A percentile compares a stretch with the other conserved stretches of the same genome.
Evolutionary conservation across 768 basidiomycete genomes (phyloP).

Genomic region (Suillus spraguei): DNA sequence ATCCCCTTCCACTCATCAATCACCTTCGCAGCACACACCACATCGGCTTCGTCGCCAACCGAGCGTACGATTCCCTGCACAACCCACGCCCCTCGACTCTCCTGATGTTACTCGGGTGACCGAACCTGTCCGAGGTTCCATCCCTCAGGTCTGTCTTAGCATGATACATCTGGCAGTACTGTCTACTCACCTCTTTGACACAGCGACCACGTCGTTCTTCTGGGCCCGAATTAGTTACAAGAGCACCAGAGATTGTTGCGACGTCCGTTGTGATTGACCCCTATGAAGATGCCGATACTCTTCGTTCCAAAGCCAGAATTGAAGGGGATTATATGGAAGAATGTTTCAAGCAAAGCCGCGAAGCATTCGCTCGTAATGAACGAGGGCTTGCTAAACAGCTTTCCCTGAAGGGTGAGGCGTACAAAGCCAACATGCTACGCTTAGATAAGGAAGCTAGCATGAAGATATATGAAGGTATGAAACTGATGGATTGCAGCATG

Average conservation of each 20-base stretch:
- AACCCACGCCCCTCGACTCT: background rate
- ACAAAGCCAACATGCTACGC: constrained; percentile 71
- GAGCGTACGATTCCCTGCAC: background rate
- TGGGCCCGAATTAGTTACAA: background rate
- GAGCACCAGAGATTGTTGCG: background rate
- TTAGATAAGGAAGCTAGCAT: constrained; percentile 75
- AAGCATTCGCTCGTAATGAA: constrained; percentile 69
- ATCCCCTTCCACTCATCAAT: background rate
- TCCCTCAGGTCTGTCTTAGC: background rate
- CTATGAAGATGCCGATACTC: constrained; percentile 44
- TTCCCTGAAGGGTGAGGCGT: constrained; percentile 75
- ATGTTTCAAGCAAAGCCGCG: constrained; percentile 63
- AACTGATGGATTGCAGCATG: constrained; percentile 18
- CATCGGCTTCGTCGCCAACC: background rate
- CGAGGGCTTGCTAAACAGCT: constrained; percentile 76
- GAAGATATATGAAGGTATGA: constrained; percentile 79
- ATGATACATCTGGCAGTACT: background rate
- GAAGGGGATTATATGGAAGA: constrained; percentile 74
- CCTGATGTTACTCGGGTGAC: background rate
- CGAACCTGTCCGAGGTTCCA: background rate
- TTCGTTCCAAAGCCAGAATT: constrained; percentile 69
- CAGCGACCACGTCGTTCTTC: background rate
- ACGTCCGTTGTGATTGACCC: too few relatives aligned
- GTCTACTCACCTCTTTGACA: background rate
- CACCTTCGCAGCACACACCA: background rate